Evolutionary conservation across 208 protist genomes (phyloP).

Genomic region (Acanthamoeba divionensis): DNA sequence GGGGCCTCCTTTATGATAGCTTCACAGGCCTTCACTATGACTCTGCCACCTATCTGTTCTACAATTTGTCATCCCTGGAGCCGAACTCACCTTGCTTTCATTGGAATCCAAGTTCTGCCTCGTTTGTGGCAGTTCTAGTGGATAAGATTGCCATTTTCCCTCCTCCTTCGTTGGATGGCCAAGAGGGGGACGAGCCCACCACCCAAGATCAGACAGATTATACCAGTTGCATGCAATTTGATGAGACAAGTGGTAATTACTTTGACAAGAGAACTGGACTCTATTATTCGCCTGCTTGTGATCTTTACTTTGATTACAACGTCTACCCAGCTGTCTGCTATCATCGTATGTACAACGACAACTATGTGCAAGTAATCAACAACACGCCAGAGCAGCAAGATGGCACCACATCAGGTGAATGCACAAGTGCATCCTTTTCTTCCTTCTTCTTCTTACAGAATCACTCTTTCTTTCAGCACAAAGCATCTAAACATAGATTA

Average conservation of each 20-base stretch:
- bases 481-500: too few relatives aligned
- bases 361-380: slow-evolving; percentile 29
- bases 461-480: too few relatives aligned
- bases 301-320: slow-evolving; percentile 37
- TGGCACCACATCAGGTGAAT: neutral
- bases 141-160: neutral
- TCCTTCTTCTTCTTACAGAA: too few relatives aligned
- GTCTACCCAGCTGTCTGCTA: neutral
- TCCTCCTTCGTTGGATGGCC: neutral
- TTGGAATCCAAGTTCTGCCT: neutral
- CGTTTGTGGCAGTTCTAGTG: neutral
- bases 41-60: neutral
- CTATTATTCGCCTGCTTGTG: neutral
- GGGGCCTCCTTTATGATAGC: neutral
- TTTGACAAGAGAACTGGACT: neutral
- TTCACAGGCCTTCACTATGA: neutral
- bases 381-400: too few relatives aligned
- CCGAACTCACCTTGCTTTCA: slow-evolving; percentile 9
- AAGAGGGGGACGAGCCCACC: too few relatives aligned
- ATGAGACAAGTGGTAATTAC: slow-evolving; percentile 2
- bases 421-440: too few relatives aligned
- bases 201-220: too few relatives aligned
- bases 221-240: too few relatives aligned
- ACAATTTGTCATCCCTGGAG: neutral
- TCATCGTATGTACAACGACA: neutral